These are phyloP conservation scores for Aspergillus felis DNA, from an alignment of 2,329 filamentous ascomycete genomes.

Conservation along the genomic window DNA sequence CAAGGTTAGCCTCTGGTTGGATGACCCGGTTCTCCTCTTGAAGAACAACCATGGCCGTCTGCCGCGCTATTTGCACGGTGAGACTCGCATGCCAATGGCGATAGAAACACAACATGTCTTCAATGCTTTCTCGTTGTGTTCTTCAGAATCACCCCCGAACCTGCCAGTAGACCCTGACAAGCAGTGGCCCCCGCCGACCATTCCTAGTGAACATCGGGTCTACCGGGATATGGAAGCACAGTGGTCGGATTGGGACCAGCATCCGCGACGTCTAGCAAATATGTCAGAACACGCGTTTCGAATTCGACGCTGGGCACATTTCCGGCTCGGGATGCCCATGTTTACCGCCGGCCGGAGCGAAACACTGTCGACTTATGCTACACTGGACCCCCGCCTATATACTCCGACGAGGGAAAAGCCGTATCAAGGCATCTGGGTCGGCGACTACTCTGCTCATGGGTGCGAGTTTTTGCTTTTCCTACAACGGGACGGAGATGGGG, in stretches of 20 bases:
- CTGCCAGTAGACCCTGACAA: conserved; percentile 39
- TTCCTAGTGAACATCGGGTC: conserved; percentile 62
- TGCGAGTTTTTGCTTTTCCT: conserved; percentile 82
- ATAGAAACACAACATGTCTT: conserved; percentile 53
- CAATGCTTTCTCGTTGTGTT: conserved; percentile 66
- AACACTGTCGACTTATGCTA: conserved; percentile 62
- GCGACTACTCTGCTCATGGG: conserved; percentile 83
- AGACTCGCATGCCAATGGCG: conserved; percentile 54
- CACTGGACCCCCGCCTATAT: conserved; percentile 70
- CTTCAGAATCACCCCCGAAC: conserved; percentile 41
- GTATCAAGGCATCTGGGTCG: conserved; percentile 87
- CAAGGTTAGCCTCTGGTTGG: conserved; percentile 65
- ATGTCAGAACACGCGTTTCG: conserved; percentile 69
- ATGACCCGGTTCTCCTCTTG: conserved; percentile 66
- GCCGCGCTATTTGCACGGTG: conserved; percentile 28
- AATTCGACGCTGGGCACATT: conserved; percentile 72
- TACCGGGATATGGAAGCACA: conserved; percentile 47
- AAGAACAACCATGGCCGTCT: conserved; percentile 26
- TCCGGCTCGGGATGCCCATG: conserved; percentile 46
- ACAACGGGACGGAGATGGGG: conserved; percentile 56
- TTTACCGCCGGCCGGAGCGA: conserved; percentile 34
- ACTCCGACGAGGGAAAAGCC: conserved; percentile 76
- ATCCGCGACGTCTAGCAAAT: conserved; percentile 53
- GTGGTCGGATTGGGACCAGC: conserved; percentile 44
- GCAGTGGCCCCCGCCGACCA: conserved; percentile 72